Evolutionary conservation across 805 yeast genomes (phyloP).

Genomic region (Starmerella scarabaei): DNA sequence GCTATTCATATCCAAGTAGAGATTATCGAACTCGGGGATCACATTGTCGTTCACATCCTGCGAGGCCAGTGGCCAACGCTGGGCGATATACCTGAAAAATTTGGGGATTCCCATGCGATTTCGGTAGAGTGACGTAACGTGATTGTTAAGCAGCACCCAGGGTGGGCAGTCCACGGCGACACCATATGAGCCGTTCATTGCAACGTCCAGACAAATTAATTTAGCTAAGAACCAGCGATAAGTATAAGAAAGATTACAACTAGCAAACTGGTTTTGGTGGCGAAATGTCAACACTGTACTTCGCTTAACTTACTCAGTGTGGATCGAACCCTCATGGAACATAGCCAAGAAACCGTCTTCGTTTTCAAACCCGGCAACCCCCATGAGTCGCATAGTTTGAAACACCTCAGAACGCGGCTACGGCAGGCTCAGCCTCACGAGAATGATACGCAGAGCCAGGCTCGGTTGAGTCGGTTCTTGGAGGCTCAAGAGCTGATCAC

Average conservation of each 20-base stretch:
- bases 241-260: too few relatives aligned
- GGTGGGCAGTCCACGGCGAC: background rate
- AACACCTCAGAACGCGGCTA: constrained; percentile 4
- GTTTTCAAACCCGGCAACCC: constrained; percentile 11
- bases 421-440: background rate
- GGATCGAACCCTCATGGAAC: too few relatives aligned
- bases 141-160: background rate
- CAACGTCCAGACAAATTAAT: too few relatives aligned
- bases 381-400: background rate
- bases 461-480: constrained; percentile 4
- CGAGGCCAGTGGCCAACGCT: constrained; percentile 95
- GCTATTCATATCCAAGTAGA: constrained; percentile 95
- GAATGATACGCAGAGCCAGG: background rate
- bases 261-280: too few relatives aligned
- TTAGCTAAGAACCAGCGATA: too few relatives aligned
- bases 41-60: constrained; percentile 70
- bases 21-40: constrained; percentile 87
- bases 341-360: constrained; percentile 11
- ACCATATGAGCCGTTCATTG: too few relatives aligned
- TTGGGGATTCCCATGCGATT: constrained; percentile 79
- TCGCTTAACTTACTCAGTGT: too few relatives aligned
- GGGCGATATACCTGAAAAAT: constrained; percentile 90
- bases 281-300: too few relatives aligned
- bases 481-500: constrained; percentile 5
- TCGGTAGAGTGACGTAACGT: background rate